Evolutionary conservation across 768 basidiomycete species (phyloP).

Genomic region (Dictyophora rubrovolvata): DNA sequence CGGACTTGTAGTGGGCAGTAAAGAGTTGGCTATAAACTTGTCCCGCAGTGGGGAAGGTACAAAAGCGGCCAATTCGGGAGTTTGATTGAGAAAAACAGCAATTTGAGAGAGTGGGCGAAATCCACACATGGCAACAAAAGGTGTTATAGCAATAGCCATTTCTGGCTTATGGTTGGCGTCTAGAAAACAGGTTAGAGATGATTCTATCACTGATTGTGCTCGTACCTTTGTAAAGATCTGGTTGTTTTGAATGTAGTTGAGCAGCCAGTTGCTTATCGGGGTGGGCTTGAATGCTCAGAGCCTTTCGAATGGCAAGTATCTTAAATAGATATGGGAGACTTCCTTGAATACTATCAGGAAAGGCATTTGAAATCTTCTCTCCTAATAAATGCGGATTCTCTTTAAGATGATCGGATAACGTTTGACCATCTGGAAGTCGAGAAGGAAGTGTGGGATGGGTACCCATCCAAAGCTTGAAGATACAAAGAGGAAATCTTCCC

Average conservation of each 20-base stretch:
- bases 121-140: constrained; percentile 85
- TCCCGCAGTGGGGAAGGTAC: constrained; percentile 48
- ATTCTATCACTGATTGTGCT: background rate
- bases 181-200: constrained; percentile 13
- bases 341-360: constrained; percentile 36
- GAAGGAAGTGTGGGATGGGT: constrained; percentile 79
- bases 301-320: constrained; percentile 80
- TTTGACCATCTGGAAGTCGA: constrained; percentile 26
- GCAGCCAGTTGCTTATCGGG: constrained; percentile 80
- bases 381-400: constrained; percentile 65
- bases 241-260: constrained; percentile 51
- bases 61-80: constrained; percentile 69
- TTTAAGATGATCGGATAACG: constrained; percentile 44
- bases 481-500: background rate
- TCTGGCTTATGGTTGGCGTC: constrained; percentile 98
- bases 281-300: constrained; percentile 86
- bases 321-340: constrained; percentile 88
- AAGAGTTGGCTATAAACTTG: constrained; percentile 36
- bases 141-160: constrained; percentile 94
- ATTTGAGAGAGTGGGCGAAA: constrained; percentile 78
- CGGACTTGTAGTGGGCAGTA: constrained; percentile 31
- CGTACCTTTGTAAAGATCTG: constrained; percentile 1
- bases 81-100: constrained; percentile 48
- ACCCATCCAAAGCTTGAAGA: constrained; percentile 87
- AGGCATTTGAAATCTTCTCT: constrained; percentile 39